Base-by-base conservation (phyloP, 2,329 filamentous ascomycete species). In the Rhinocladiella similis region DNA sequence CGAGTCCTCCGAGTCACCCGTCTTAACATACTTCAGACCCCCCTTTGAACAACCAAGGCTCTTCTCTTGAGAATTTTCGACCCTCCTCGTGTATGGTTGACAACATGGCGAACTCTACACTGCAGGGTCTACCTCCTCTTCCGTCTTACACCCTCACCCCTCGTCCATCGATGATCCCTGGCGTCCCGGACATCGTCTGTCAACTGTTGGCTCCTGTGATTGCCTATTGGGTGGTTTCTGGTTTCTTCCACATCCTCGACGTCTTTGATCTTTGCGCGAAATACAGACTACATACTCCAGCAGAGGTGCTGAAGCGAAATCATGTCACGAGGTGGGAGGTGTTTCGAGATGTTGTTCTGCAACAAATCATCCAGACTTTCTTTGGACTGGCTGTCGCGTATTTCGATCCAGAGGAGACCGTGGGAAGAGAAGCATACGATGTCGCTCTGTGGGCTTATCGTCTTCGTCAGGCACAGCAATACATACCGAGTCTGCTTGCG, bases 211-310 rank as follows among this genome's bases (percentile, higher is more conserved):
- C 89, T 13, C 92, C 92, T 27, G 82, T 97, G 59, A 71, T 90
- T 66, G 89, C 88, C 56, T 99, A 99, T 81, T 99, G 94, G 94
- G 75, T 77, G 19, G 76, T 95, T 29, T 97, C 93, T 18, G 75
- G 90, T 71, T 76, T 93, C 70, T 99, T 96, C 77, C 93, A 97
- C 78, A 69, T 86, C 65, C 86, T 97, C 68, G 94, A 99, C 75
- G 79, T 86, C 56, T 86, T 87, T 75, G 90, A 97, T 72, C 77
- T 93, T 36, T 96, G 93, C 72, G 87, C 92, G 16, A 85, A 95
- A 67, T 97, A 97, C 75, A 88, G 94, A 61, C 81, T 99, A 41
- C 94, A 99, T 75, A 97, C 94, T 0, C 94, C 94, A 13, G 91
- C 91, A 50, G 93, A 97, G 74, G 88, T 97, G 61, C 72, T 86